Evolutionary conservation across 1,284 basidiomycete species (phyloP).

Genomic region (Austropuccinia psidii): DNA sequence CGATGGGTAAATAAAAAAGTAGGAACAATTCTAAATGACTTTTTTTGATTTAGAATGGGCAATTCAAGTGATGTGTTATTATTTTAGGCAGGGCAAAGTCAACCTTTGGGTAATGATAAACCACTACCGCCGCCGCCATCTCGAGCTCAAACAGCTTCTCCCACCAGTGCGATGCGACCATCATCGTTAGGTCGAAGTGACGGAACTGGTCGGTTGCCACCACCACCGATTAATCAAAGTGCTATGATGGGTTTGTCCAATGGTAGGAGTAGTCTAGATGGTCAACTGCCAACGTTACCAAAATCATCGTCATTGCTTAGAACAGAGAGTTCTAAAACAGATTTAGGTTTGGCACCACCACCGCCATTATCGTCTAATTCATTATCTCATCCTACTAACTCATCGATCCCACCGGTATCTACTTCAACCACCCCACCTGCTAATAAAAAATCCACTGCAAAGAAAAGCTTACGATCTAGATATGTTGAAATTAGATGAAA

Average conservation of each 20-base stretch:
- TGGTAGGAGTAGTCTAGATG: background rate
- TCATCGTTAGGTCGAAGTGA: background rate
- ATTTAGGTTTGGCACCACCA: background rate
- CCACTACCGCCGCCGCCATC: slow-evolving; percentile 53
- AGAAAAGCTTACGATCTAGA: slow-evolving; percentile 32
- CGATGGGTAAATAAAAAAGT: slow-evolving; percentile 95
- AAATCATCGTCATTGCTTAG: background rate
- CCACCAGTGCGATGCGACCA: slow-evolving; percentile 51
- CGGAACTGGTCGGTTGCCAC: background rate
- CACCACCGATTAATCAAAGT: background rate
- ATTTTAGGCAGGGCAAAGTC: slow-evolving; percentile 50
- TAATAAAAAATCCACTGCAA: slow-evolving; percentile 9
- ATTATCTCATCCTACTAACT: background rate
- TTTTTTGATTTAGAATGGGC: background rate
- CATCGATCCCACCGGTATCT: background rate
- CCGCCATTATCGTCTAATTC: background rate
- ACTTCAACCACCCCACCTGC: background rate
- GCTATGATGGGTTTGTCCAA: background rate
- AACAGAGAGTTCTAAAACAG: no score
- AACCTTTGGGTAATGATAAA: slow-evolving; percentile 53
- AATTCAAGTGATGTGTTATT: background rate
- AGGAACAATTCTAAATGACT: slow-evolving; percentile 42
- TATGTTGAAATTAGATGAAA: slow-evolving; percentile 37
- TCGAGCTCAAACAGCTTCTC: slow-evolving; percentile 70
- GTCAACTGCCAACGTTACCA: background rate